Conservation (phyloP, 441 rosid genomes). For the Pelargonium citronellum region DNA sequence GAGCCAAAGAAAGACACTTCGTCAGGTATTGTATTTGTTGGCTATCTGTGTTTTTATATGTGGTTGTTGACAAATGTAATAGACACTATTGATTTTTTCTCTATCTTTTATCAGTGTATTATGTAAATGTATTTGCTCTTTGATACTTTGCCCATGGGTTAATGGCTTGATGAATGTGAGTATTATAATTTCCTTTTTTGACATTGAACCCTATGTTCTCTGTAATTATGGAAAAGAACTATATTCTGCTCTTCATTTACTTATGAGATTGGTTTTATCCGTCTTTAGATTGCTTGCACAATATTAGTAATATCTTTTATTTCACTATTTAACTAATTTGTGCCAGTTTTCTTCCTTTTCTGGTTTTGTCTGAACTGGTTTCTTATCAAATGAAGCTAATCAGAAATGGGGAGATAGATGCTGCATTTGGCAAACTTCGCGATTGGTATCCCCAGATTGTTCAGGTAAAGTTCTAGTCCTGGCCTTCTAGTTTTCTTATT, state of each 20-base stretch:
- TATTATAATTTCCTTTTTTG: not conserved
- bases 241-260: not conserved
- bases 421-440: conserved; percentile 51
- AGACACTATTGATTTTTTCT: not conserved
- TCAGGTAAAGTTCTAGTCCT: conserved; percentile 41
- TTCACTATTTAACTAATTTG: not conserved
- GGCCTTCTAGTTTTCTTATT: not conserved
- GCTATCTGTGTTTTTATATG: not conserved
- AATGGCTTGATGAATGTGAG: not conserved
- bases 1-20: conserved; percentile 60
- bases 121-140: conserved; percentile 1
- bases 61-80: not conserved
- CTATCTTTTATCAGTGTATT: not conserved
- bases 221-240: not conserved
- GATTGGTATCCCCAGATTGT: conserved; percentile 79
- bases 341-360: not conserved
- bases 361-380: conserved; percentile 21
- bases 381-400: conserved; percentile 49
- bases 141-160: not conserved
- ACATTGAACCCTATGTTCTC: not conserved
- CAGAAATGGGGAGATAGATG: conserved; percentile 73
- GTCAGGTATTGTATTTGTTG: conserved; percentile 54
- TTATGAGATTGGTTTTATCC: not conserved
- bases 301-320: not conserved
- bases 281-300: not conserved